Base-by-base conservation (phyloP, 768 basidiomycete genomes). In the Atractiella rhizophila region DNA sequence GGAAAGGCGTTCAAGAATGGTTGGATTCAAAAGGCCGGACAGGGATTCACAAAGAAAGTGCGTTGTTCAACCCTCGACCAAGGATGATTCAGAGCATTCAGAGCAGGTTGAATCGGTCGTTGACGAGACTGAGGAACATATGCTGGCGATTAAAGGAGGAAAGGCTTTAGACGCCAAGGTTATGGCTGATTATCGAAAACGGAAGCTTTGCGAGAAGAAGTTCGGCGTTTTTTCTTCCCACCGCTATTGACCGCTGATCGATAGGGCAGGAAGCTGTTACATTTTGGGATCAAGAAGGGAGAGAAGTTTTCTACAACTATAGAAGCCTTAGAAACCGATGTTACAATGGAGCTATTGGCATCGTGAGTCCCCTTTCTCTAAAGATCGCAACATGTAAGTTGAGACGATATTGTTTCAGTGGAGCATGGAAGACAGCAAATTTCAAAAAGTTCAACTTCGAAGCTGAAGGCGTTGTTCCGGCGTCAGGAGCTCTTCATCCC, bases 381-480 rank as follows among this genome's bases (percentile, higher is more conserved):
- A 12, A 19, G 24, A 28, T 26, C 1, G 4, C 7, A 32, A n/a
- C 3, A 0, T 1, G 8, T 10, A 12, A 7, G 16, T 13, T 29
- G 16, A 4, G 26, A 8, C 28, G 35, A 42, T 49, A 39, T 23
- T 19, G 27, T 13, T 16, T 5, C 52, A 96, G 88, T 28, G 91
- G 86, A 6, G 63, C 79, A 15, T 96, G 91, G 91, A 86, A 91
- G 60, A 74, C 72, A 0, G 69, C 88, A 1, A 68, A 67, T 8
- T 98, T 80, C 69, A 98, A 98, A 58, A 85, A 86, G 59, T 98
- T 96, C 63, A 98, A 98, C 62, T 96, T 96, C 52, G 85, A 88
- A 51, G 86, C 91, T 0, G 85, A 85, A 48, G 91, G 91, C 39
- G 70, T 74, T 23, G 79, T 76, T 8, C 74, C 85, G 3, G 69